Base-by-base conservation (phyloP, 331 rosid species). In the Saraca asoca region DNA sequence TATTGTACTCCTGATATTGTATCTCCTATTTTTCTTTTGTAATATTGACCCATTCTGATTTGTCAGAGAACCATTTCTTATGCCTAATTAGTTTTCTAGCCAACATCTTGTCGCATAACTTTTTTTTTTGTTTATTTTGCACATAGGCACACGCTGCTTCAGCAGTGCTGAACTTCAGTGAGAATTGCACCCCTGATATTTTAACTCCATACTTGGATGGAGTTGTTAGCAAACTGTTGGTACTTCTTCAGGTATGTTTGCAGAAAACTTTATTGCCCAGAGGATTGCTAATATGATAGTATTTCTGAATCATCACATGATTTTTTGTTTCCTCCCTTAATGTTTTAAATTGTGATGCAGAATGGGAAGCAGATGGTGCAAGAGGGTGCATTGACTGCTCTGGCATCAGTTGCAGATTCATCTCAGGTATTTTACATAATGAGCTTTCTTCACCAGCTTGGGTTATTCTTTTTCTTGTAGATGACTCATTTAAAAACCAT, bases 281-380 rank as follows among this genome's bases (percentile, higher is more conserved):
- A 44, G 31, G 68, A 64, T 70, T 57, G 14, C 48, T 72, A 7
- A 44, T 56, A 24, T 51, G 35, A 41, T 51, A 11, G 3, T 66
- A 43, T 58, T 69, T 9, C 61, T n/a, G 34, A 74, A 63, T 61
- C 65, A 12, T 52, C 34, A 7, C 18, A 54, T 43, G 44, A 6
- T 18, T 70, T 6, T 44, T 31, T 45, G 54, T 5, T 5, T 34
- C 13, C 16, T 59, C 35, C 68, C 18, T 62, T 63, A 11, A 44
- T 61, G 24, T 46, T 58, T 73, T 46, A 64, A 46, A 29, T 5
- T 67, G 49, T 64, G 9, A 57, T 72, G 79, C 78, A 93, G 97
- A 90, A 90, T 68, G 95, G 96, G 51, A 93, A 93, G 79, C 98
- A 93, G 83, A 90, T 93, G 98, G 98, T 93, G 78, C 97, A 93